Evolutionary conservation across 2,329 filamentous ascomycete species (phyloP), one percentile per base, ranked within the genome.

Genomic region (Metarhizium sp.): DNA sequence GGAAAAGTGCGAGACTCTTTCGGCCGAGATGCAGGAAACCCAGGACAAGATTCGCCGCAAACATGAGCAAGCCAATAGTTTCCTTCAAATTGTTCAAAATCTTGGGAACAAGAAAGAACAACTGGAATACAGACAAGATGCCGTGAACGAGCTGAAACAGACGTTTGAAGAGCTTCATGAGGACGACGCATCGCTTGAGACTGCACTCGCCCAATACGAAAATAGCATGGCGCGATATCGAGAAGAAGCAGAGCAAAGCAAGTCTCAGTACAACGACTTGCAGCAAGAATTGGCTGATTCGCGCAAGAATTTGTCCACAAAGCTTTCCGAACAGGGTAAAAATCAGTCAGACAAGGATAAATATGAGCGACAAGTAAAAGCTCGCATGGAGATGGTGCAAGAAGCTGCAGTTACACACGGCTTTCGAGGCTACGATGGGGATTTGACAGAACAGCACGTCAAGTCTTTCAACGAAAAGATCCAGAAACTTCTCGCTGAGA

Each of bases 341-440:
- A 85, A 87, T 62, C 83, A 94, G 69, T 92, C 92, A 2, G 87
- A 96, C 66, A 91, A 92, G 72, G 86, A 89, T 59, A 89, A 87
- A 63, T 90, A 94, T 66, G 90, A 96, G 66, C 82, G 87, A 4
- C 88, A 96, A 60, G 68, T 96, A 3, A 76, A 82, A 61, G 76
- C 81, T 48, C 87, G 92, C 43, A 79, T 86, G 63, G 78, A 80
- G 10, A 80, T 95, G 68, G 84, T 96, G 55, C 90, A 85, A 60
- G 85, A 92, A 56, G 84, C 89, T 42, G 90, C 92, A 16, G 78
- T 82, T 49, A 78, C 78, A 30, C 88, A 96, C 69, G 85, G 82
- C 57, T 88, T 99, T 59, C 86, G 90, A 38, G 92, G 92, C 0
- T 96, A 88, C 64, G 90, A 96, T 59, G 82, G 86, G 20, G 84